Conservation (phyloP, 1,139 yeast genomes). For the Citeromyces hawaiiensis region DNA sequence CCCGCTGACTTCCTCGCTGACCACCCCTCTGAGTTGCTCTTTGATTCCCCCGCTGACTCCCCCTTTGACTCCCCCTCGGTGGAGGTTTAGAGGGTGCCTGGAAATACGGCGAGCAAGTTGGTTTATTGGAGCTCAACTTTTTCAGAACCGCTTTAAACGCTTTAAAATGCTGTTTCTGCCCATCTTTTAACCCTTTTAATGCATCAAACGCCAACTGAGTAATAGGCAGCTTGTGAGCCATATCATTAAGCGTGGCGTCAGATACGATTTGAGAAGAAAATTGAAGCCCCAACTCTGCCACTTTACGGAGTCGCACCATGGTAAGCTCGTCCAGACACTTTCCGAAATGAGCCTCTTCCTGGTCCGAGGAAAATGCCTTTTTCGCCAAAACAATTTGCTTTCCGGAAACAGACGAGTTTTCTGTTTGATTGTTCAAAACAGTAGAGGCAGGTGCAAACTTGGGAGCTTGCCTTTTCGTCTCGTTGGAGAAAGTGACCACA, state of each 20-base stretch:
- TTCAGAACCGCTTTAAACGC: constrained; percentile 30
- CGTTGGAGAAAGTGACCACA: constrained; percentile 25
- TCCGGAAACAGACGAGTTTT: constrained; percentile 6
- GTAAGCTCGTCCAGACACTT: constrained; percentile 28
- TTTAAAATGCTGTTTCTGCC: constrained; percentile 27
- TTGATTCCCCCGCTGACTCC: not conserved
- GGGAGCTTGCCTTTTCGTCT: constrained; percentile 1
- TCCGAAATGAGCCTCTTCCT: constrained; percentile 19
- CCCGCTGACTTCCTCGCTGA: constrained; percentile 4
- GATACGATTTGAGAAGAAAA: constrained; percentile 29
- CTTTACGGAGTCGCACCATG: constrained; percentile 27
- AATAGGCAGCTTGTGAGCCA: constrained; percentile 43
- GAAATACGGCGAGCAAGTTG: not conserved
- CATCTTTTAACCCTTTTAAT: constrained; percentile 24
- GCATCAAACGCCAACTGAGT: constrained; percentile 34
- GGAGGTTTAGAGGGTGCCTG: constrained; percentile 1
- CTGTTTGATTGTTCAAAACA: constrained; percentile 3
- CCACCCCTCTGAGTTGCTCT: constrained; percentile 7
- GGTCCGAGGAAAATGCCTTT: constrained; percentile 1
- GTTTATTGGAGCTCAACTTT: constrained; percentile 22
- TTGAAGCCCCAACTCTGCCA: constrained; percentile 26
- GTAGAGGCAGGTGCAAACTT: constrained; percentile 5
- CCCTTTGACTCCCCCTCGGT: constrained; percentile 1
- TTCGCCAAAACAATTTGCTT: constrained; percentile 9
- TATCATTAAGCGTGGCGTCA: constrained; percentile 35